These are phyloP conservation scores for Phaeolepiota aurea DNA, from an alignment of 768 basidiomycete species.

Conservation along the genomic window DNA sequence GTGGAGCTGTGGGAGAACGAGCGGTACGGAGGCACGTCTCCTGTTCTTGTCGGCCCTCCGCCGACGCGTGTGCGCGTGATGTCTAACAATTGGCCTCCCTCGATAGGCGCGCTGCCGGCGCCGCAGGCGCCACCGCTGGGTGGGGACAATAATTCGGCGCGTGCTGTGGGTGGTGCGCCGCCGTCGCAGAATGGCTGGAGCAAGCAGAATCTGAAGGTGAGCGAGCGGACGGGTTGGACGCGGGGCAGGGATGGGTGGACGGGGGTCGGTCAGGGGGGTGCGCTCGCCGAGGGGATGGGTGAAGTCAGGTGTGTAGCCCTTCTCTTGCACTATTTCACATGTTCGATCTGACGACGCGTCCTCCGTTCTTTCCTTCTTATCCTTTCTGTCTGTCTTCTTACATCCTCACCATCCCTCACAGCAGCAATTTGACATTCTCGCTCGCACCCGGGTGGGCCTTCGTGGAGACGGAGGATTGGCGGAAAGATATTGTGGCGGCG, in stretches of 20 bases:
- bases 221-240: slow-evolving; percentile 63
- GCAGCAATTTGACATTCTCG: slow-evolving; percentile 76
- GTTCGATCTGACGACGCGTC: no score
- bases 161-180: no score
- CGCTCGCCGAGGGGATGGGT: slow-evolving; percentile 30
- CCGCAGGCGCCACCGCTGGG: no score
- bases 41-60: not conserved
- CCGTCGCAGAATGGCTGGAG: slow-evolving; percentile 25
- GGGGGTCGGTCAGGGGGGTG: slow-evolving; percentile 36
- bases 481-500: slow-evolving; percentile 47
- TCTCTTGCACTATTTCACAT: not conserved
- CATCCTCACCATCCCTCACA: slow-evolving; percentile 18
- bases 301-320: slow-evolving; percentile 56
- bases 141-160: no score
- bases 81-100: not conserved
- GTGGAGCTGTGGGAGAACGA: slow-evolving; percentile 84
- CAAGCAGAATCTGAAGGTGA: slow-evolving; percentile 29
- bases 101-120: no score
- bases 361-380: no score
- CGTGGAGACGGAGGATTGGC: slow-evolving; percentile 72
- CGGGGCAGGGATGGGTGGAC: slow-evolving; percentile 67
- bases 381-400: slow-evolving; percentile 3
- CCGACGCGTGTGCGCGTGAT: not conserved
- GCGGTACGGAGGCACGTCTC: slow-evolving; percentile 30
- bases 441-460: slow-evolving; percentile 72